Evolutionary conservation across 2,329 filamentous ascomycete genomes (phyloP).

Genomic region (Tolypocladium ovalisporum): DNA sequence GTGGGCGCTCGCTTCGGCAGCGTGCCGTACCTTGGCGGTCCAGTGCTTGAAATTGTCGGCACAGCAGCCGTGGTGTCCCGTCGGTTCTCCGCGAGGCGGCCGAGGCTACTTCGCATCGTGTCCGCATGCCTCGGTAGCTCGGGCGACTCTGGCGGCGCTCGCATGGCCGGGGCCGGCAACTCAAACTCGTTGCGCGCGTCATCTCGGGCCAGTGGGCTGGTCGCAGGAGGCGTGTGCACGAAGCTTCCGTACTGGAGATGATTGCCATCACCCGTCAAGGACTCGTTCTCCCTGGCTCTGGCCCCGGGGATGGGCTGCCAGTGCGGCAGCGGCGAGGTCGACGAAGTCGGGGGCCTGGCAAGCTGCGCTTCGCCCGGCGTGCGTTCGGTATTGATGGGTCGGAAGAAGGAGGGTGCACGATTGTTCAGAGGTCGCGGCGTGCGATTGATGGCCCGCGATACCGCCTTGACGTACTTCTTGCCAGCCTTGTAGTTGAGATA

Average conservation of each 20-base stretch:
- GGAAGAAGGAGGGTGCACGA: constrained; percentile 19
- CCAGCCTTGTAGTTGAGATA: constrained; percentile 93
- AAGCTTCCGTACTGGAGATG: constrained; percentile 44
- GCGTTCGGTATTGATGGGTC: constrained; percentile 8
- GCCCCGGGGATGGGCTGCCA: not conserved
- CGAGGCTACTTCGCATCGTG: constrained; percentile 7
- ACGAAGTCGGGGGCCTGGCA: not conserved
- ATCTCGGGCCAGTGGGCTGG: constrained; percentile 8
- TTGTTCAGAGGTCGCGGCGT: constrained; percentile 32
- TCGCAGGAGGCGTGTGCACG: constrained; percentile 27
- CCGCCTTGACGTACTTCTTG: constrained; percentile 86
- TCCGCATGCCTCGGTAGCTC: constrained; percentile 10
- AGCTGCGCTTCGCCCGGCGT: not conserved
- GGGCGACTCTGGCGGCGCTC: constrained; percentile 19
- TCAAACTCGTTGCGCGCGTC: constrained; percentile 29
- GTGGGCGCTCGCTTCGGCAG: constrained; percentile 8
- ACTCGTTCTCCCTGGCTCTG: constrained; percentile 1
- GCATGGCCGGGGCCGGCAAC: constrained; percentile 43
- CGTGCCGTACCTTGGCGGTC: not conserved
- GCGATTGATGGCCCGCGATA: constrained; percentile 59
- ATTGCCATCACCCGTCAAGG: constrained; percentile 18
- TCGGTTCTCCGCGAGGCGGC: constrained; percentile 20
- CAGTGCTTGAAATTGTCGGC: constrained; percentile 7
- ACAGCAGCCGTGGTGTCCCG: constrained; percentile 22
- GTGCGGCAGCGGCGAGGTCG: not conserved